Conservation (phyloP, 2,329 filamentous ascomycete species). For the Grosmannia penicillata region DNA sequence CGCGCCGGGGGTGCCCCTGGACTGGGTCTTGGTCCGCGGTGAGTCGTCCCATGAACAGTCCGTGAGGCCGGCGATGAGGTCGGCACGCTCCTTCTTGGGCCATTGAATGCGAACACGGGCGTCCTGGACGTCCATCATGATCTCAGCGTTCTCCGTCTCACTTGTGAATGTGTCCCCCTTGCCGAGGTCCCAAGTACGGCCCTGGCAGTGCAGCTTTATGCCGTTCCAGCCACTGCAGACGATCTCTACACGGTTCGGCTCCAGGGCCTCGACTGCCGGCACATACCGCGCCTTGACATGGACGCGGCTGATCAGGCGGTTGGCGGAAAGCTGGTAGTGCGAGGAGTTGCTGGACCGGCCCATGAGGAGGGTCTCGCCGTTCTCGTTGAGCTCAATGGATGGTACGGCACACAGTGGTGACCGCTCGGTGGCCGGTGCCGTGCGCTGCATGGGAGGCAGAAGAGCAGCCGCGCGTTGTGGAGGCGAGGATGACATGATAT, state of each 20-base stretch:
- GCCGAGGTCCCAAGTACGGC: conserved; percentile 66
- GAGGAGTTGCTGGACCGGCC: conserved; percentile 89
- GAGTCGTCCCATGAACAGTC: conserved; percentile 62
- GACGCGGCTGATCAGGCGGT: conserved; percentile 82
- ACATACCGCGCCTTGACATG: conserved; percentile 83
- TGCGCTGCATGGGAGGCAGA: conserved; percentile 40
- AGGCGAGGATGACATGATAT: conserved; percentile 78
- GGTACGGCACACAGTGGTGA: conserved; percentile 72
- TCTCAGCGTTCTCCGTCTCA: conserved; percentile 72
- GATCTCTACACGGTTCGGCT: conserved; percentile 70
- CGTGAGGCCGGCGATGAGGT: conserved; percentile 34
- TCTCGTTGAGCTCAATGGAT: conserved; percentile 64
- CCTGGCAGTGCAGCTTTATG: conserved; percentile 80
- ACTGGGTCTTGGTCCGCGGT: conserved; percentile 21
- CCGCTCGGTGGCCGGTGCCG: conserved; percentile 59
- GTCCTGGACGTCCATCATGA: conserved; percentile 93
- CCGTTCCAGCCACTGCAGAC: conserved; percentile 95
- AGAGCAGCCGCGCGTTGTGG: conserved; percentile 27
- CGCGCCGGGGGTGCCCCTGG: conserved; percentile 13
- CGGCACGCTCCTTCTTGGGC: conserved; percentile 42
- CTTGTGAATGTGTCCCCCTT: conserved; percentile 87
- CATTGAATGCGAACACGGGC: conserved; percentile 79
- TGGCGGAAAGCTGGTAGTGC: conserved; percentile 86
- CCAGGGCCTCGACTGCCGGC: conserved; percentile 48
- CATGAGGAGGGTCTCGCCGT: conserved; percentile 72